Base-by-base conservation (phyloP, 1,284 basidiomycete genomes). In the Ceratobasidium sp. region DNA sequence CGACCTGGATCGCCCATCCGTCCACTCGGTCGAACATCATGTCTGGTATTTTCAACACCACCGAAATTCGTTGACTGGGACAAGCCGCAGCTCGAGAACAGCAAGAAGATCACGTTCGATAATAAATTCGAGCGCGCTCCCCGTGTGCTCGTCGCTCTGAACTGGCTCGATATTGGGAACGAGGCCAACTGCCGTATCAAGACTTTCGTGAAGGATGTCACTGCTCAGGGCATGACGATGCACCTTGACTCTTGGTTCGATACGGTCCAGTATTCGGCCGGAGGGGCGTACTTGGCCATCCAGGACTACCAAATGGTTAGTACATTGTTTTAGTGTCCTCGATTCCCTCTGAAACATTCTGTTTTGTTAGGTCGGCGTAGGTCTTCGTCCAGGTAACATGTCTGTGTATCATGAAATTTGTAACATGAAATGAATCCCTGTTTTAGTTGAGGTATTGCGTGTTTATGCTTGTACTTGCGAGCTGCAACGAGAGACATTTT, bases 1-100 rank as follows among this genome's bases (percentile, higher is more conserved):
- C 62, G 33, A 24, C n/a, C 17, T 77, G 76, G 76, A 73, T 77
- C 48, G 76, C 76, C 2, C 51, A 73, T 31, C 76, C 76, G 0
- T 53, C 47, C 11, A 54, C 72, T 50, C 59, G 67, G 7, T 45
- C 63, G 45, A n/a, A 75, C 54, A 69, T 77, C 45, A 31, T 53
- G 31, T 54, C 36, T 17, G 75, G 75, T 19, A 64, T 14, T 8
- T 62, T 66, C 47, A 50, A 57, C 51, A 74, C 50, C 17, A 44
- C 27, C 7, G 75, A 76, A 2, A 50, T 71, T 8, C 47, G 59
- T n/a, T n/a, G 31, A 66, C 19, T 41, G 50, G 41, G 15, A 50
- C n/a, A 51, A 62, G 24, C 41, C 59, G 24, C 31, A 56, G n/a
- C 44, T n/a, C 11, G 9, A 53, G 11, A 41, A 69, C 54, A 27